phyloP scores from a whole-genome alignment of 2,329 filamentous ascomycete species.

The Fusarium tanahbumbuense region DNA sequence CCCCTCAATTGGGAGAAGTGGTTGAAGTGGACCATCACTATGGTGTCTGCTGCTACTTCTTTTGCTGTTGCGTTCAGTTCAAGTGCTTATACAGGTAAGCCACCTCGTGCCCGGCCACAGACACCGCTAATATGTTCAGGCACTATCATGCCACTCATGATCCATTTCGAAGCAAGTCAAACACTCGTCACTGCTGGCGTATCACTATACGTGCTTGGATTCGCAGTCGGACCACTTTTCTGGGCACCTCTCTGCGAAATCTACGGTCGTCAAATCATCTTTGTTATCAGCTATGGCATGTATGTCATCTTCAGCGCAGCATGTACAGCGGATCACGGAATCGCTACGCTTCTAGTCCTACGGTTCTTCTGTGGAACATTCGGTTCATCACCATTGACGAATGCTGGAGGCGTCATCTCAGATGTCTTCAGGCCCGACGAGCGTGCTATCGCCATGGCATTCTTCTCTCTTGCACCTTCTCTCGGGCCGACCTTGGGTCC shows the following conservation, averaged over 20 bases:
- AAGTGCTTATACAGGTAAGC: slow-evolving; percentile 71
- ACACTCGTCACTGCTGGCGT: slow-evolving; percentile 71
- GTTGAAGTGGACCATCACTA: slow-evolving; percentile 74
- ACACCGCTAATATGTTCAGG: slow-evolving; percentile 14
- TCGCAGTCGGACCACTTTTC: slow-evolving; percentile 70
- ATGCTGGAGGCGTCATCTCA: slow-evolving; percentile 72
- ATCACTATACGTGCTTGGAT: slow-evolving; percentile 72
- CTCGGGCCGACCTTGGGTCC: slow-evolving; percentile 70
- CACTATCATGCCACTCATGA: slow-evolving; percentile 61
- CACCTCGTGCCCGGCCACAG: rapidly evolving
- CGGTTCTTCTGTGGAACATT: slow-evolving; percentile 75
- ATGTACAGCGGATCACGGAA: slow-evolving; percentile 66
- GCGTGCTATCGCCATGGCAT: slow-evolving; percentile 67
- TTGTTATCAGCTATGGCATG: slow-evolving; percentile 66
- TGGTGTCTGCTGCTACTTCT: slow-evolving; percentile 72
- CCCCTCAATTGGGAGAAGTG: slow-evolving; percentile 67
- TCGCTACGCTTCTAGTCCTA: slow-evolving; percentile 70
- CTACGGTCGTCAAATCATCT: slow-evolving; percentile 70
- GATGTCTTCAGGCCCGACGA: slow-evolving; percentile 68
- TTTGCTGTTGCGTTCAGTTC: slow-evolving; percentile 77
- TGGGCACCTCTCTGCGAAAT: slow-evolving; percentile 76
- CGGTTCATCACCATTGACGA: slow-evolving; percentile 71
- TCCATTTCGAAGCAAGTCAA: slow-evolving; percentile 62
- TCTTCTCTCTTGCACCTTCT: slow-evolving; percentile 73
- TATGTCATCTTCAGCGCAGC: slow-evolving; percentile 72